A percentile compares a stretch with the other conserved stretches of the same genome.
Evolutionary conservation across 805 yeast genomes (phyloP).

Genomic region (Maudiozyma serrabonitensis): DNA sequence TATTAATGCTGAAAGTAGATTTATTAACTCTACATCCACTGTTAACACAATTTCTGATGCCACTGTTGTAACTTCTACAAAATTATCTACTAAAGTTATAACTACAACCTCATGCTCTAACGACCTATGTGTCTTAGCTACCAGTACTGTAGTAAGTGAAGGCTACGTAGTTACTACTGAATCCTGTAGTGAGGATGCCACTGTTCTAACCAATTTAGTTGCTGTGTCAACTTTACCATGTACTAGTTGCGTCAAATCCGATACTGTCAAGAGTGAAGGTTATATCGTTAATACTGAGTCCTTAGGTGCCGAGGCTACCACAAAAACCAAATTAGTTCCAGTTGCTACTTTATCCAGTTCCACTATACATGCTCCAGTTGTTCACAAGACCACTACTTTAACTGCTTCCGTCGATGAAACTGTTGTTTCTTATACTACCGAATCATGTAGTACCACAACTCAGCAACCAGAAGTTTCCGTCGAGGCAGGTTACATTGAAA

Average conservation of each 20-base stretch:
- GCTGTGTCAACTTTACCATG: conserved; percentile 1
- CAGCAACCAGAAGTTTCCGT: background rate
- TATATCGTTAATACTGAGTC: background rate
- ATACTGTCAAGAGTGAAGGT: background rate
- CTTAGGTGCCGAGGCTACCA: background rate
- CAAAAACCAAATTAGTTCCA: background rate
- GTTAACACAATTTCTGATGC: background rate
- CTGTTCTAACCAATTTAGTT: background rate
- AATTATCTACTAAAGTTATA: background rate
- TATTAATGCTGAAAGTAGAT: background rate
- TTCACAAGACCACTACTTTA: background rate
- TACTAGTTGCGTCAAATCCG: background rate
- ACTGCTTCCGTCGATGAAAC: background rate
- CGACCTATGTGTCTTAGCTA: background rate
- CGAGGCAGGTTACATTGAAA: background rate
- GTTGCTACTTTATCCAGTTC: conserved; percentile 1
- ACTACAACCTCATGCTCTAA: background rate
- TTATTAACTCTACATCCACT: background rate
- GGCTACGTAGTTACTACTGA: background rate
- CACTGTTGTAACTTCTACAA: background rate
- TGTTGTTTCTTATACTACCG: background rate
- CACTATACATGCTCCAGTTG: background rate
- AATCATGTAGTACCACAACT: background rate
- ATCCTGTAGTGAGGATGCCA: background rate
- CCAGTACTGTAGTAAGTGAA: background rate